A percentile compares a stretch with the other conserved stretches of the same genome.
phyloP scores from a whole-genome alignment of 768 basidiomycete genomes.

The Hortiboletus campestris region DNA sequence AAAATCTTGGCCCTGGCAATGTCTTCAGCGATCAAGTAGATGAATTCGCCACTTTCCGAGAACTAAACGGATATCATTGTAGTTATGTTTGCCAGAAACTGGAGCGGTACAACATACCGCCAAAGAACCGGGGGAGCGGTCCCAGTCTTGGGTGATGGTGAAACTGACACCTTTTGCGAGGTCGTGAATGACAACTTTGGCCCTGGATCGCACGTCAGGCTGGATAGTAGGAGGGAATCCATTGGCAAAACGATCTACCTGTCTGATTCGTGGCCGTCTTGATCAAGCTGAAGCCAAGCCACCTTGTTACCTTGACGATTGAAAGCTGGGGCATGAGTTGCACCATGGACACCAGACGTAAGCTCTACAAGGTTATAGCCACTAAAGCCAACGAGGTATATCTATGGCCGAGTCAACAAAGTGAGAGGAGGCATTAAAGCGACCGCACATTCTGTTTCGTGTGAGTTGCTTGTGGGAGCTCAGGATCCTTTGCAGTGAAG shows the following conservation, averaged over 20 bases:
- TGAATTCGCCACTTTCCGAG: conserved; percentile 61
- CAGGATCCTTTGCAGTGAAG: conserved; percentile 84
- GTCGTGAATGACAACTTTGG: conserved; percentile 79
- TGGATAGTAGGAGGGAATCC: neutral
- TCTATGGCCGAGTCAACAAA: conserved; percentile 37
- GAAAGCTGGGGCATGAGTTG: conserved; percentile 72
- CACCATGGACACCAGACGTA: conserved; percentile 84
- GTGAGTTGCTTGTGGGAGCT: conserved; percentile 75
- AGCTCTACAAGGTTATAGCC: conserved; percentile 60
- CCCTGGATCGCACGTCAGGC: conserved; percentile 37
- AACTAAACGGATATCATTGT: conserved; percentile 46
- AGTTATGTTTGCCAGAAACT: neutral
- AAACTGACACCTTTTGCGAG: conserved; percentile 62
- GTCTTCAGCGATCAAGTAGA: conserved; percentile 79
- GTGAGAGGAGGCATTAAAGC: neutral
- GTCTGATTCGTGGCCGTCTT: conserved; percentile 91
- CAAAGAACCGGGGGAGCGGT: conserved; percentile 57
- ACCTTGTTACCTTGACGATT: conserved; percentile 64
- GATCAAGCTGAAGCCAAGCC: conserved; percentile 84
- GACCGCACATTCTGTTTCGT: conserved; percentile 77
- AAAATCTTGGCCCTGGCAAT: conserved; percentile 76
- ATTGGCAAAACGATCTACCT: conserved; percentile 39
- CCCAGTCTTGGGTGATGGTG: conserved; percentile 82
- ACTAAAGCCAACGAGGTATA: conserved; percentile 65
- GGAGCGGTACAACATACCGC: conserved; percentile 6